A percentile compares a stretch with the other conserved stretches of the same genome.
Evolutionary conservation across 2,329 filamentous ascomycete genomes (phyloP).

Genomic region (Colletotrichum shisoi): DNA sequence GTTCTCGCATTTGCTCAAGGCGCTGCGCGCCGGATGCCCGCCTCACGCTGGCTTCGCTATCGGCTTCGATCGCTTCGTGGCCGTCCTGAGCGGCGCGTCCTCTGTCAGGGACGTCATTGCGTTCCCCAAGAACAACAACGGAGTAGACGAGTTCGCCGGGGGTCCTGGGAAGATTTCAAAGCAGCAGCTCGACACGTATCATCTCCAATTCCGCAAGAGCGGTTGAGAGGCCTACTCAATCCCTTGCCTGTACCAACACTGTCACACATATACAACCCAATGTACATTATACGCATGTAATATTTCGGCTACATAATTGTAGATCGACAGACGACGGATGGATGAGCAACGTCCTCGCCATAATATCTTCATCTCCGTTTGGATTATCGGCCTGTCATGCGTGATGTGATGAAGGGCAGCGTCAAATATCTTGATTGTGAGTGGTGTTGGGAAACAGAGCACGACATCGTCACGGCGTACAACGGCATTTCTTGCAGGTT

Average conservation of each 20-base stretch:
- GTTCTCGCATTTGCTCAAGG: slow-evolving; percentile 85
- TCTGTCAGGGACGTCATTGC: slow-evolving; percentile 93
- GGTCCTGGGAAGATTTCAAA: slow-evolving; percentile 75
- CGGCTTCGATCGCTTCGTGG: slow-evolving; percentile 86
- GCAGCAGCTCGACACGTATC: slow-evolving; percentile 60
- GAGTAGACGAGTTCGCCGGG: slow-evolving; percentile 83
- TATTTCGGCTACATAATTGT: background rate
- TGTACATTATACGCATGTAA: background rate
- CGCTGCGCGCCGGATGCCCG: slow-evolving; percentile 84
- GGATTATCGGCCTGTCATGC: too few species aligned
- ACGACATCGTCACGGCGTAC: background rate
- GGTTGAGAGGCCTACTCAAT: background rate
- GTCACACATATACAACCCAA: background rate
- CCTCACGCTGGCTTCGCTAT: slow-evolving; percentile 94
- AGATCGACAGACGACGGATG: background rate
- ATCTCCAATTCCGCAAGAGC: slow-evolving; percentile 48
- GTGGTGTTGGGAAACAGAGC: too few species aligned
- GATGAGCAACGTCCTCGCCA: background rate
- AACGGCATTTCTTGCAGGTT: background rate
- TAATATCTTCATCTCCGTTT: too few species aligned
- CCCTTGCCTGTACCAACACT: background rate
- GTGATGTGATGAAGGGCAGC: too few species aligned
- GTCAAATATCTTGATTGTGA: too few species aligned
- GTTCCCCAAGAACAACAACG: slow-evolving; percentile 92
- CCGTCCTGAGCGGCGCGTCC: slow-evolving; percentile 77